Conservation (phyloP, 176 grass and related monocot genomes). For the Calamus simplicifolius region DNA sequence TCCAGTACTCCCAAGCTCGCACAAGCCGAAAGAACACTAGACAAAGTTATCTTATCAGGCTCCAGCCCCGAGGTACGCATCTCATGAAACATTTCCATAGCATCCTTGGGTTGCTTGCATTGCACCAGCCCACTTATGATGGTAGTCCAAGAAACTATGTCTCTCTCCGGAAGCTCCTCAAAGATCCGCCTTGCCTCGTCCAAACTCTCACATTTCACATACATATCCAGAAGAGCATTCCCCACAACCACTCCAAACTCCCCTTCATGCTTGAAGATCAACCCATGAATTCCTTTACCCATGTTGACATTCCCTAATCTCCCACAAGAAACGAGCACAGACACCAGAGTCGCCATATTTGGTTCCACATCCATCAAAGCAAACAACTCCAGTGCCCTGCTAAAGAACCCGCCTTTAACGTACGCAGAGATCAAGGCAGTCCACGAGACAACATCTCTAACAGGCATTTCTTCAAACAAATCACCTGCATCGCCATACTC, state of each 20-base stretch:
- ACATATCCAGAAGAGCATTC: constrained; percentile 43
- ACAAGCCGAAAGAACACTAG: constrained; percentile 36
- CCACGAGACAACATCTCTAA: constrained; percentile 41
- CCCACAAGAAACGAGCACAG: constrained; percentile 21
- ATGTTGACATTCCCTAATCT: constrained; percentile 13
- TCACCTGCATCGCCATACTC: constrained; percentile 12
- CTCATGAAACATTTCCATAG: constrained; percentile 30
- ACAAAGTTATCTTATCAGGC: constrained; percentile 37
- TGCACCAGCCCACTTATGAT: constrained; percentile 46
- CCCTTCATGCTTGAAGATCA: constrained; percentile 18
- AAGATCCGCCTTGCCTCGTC: constrained; percentile 26
- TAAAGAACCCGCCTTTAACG: constrained; percentile 17
- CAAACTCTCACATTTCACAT: constrained; percentile 39
- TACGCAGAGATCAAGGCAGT: constrained; percentile 29
- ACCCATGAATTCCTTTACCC: constrained; percentile 26
- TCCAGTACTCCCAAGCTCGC: constrained; percentile 33
- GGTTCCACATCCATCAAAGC: constrained; percentile 23
- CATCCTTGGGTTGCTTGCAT: constrained; percentile 30
- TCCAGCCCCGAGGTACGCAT: constrained; percentile 33
- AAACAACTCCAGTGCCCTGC: constrained; percentile 17
- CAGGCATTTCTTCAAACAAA: constrained; percentile 50
- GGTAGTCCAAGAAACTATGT: constrained; percentile 40
- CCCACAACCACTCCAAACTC: constrained; percentile 18
- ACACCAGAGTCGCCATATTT: constrained; percentile 26
- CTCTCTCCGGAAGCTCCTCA: constrained; percentile 20